Percentiles rank a stretch among this genome's conserved stretches.
Evolutionary conservation across 805 yeast species (phyloP).

Genomic region (Yamadazyma takamatsuzukensis): DNA sequence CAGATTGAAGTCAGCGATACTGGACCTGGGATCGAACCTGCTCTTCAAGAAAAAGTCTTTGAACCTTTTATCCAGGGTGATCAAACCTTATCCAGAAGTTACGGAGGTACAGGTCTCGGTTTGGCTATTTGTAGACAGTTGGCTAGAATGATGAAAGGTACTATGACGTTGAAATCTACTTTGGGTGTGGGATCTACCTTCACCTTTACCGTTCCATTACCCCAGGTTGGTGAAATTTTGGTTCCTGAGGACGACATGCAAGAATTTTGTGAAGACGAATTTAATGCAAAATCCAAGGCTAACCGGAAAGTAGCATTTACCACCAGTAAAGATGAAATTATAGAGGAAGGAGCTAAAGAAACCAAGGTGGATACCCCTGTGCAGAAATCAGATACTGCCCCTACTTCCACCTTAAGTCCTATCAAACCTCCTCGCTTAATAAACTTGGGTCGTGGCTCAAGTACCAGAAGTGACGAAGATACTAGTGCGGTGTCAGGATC

Average conservation of each 20-base stretch:
- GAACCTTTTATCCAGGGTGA: slow-evolving; percentile 98
- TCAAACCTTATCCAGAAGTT: slow-evolving; percentile 83
- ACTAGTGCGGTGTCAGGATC: not conserved
- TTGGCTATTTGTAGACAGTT: slow-evolving; percentile 84
- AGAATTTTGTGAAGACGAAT: slow-evolving; percentile 61
- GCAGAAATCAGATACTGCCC: not conserved
- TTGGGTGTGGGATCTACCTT: slow-evolving; percentile 85
- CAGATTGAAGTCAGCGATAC: slow-evolving; percentile 81
- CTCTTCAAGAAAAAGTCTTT: slow-evolving; percentile 77
- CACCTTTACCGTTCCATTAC: slow-evolving; percentile 72
- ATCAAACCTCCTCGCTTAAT: not conserved
- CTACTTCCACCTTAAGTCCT: not conserved
- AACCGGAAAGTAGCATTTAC: slow-evolving; percentile 49
- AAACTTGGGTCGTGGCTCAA: not conserved
- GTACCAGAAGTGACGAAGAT: slow-evolving; percentile 7
- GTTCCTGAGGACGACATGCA: slow-evolving; percentile 34
- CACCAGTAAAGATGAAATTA: slow-evolving; percentile 9
- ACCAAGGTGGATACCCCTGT: slow-evolving; percentile 1
- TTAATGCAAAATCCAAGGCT: slow-evolving; percentile 51
- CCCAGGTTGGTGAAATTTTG: slow-evolving; percentile 56
- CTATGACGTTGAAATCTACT: slow-evolving; percentile 66
- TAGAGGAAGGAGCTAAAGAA: slow-evolving; percentile 3
- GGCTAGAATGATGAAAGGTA: slow-evolving; percentile 88
- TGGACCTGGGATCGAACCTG: slow-evolving; percentile 90
- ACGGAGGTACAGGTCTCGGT: slow-evolving; percentile 96